Evolutionary conservation across 768 basidiomycete genomes (phyloP), one percentile per base, ranked within the genome.

Genomic region (Clitopilus passeckerianus): DNA sequence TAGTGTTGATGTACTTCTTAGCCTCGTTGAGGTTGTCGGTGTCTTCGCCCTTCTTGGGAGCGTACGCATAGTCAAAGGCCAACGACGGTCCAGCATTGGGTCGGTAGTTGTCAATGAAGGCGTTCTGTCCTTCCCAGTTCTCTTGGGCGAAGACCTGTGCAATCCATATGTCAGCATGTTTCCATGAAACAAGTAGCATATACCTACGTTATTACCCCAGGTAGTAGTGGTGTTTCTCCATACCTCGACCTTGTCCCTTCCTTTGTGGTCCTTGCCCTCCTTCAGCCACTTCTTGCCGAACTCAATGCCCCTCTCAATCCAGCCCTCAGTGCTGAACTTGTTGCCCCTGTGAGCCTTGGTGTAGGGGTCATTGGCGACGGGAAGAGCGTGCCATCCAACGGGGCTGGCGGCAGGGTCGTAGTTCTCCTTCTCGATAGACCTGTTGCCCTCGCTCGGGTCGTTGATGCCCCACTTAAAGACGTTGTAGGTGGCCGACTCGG

Each of bases 351-450:
- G 60, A 6, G 70, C 68, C 23, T 60, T 65, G 63, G 74, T 70
- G 56, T 76, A 73, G 0, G 93, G 92, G 66, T 95, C 91, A 63
- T 86, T 81, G 7, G 73, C 65, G 62, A 78, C 79, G 14, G 95
- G 95, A 54, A 98, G 77, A 0, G 87, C 70, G 68, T 99, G 96
- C 96, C 96, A 99, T 4, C 96, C 96, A 50, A 82, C 78, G 14
- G 96, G 96, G 53, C 90, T 91, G 5, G 95, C 94, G 7, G 87
- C 71, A 0, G 69, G 67, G 70, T 99, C 96, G 63, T 83, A 85
- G 65, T 85, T 86, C 76, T 90, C 87, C 67, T 82, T 81, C 61
- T 79, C 74, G 5, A 82, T 30, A 7, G 75, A 61, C 24, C 90
- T 81, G 62, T 86, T 77, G 34, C 89, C 95, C 58, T 82, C 83